Conservation (phyloP, 192 early-diverging fungal genomes). For the Coemansia reversa region DNA sequence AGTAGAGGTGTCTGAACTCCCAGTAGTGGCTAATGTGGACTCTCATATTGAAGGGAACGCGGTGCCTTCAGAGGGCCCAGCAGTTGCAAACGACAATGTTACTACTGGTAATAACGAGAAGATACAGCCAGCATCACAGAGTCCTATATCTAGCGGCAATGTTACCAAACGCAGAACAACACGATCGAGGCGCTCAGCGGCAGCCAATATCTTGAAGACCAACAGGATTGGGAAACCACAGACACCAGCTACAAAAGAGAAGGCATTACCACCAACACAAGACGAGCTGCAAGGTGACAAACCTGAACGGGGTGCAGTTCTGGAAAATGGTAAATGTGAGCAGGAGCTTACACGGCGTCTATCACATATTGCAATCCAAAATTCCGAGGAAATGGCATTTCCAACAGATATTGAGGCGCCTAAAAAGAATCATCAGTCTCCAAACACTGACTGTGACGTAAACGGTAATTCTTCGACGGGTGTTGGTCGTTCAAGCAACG, state of each 20-base stretch:
- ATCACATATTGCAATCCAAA: conserved; percentile 3
- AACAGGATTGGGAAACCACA: background rate
- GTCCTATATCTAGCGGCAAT: conserved; percentile 37
- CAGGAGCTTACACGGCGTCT: conserved; percentile 9
- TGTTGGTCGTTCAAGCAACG: background rate
- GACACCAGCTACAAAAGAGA: too few species aligned
- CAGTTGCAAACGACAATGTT: too few species aligned
- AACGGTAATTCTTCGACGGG: too few species aligned
- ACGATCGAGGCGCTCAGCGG: background rate
- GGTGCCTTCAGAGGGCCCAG: too few species aligned
- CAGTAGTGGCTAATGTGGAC: background rate
- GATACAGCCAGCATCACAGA: conserved; percentile 7
- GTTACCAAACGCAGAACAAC: conserved; percentile 28
- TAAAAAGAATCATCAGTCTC: too few species aligned
- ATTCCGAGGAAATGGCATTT: background rate
- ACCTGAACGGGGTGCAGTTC: background rate
- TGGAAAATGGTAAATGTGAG: background rate
- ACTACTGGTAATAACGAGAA: background rate
- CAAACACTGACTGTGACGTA: too few species aligned
- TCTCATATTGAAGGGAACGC: too few species aligned
- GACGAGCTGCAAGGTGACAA: too few species aligned
- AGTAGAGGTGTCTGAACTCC: background rate
- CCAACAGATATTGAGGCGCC: background rate
- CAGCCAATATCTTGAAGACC: background rate
- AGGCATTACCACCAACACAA: too few species aligned